A percentile compares a stretch with the other conserved stretches of the same genome.
These are phyloP conservation scores for Leptodontidium sp. DNA, from an alignment of 2,329 filamentous ascomycete genomes.

Conservation along the genomic window DNA sequence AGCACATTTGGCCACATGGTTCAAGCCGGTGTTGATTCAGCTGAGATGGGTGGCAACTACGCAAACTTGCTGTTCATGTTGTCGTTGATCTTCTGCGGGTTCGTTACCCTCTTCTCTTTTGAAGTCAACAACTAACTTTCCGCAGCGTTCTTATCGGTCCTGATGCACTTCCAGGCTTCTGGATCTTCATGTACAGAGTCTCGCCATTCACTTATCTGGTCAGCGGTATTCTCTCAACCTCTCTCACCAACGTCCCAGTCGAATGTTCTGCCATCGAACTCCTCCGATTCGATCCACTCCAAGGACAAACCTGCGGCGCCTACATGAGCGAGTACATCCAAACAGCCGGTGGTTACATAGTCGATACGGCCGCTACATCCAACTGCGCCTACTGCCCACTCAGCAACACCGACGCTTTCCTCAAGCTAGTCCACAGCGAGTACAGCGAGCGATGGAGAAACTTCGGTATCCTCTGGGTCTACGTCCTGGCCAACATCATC, in stretches of 20 bases:
- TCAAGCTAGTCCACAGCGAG: constrained; percentile 1
- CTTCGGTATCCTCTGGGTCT: constrained; percentile 28
- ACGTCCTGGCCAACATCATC: constrained; percentile 20
- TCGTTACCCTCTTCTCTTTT: background rate
- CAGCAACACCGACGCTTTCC: constrained; percentile 24
- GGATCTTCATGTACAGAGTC: constrained; percentile 84
- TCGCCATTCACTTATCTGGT: constrained; percentile 86
- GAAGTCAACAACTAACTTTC: background rate
- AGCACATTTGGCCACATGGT: constrained; percentile 84
- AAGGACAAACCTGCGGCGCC: constrained; percentile 10
- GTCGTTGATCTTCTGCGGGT: constrained; percentile 72
- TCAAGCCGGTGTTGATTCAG: constrained; percentile 79
- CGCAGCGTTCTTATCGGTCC: constrained; percentile 71
- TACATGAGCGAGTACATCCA: constrained; percentile 21
- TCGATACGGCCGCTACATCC: constrained; percentile 5
- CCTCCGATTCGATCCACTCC: constrained; percentile 22
- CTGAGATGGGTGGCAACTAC: constrained; percentile 80
- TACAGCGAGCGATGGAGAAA: constrained; percentile 23
- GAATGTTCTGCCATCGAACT: constrained; percentile 60
- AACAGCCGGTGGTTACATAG: constrained; percentile 20
- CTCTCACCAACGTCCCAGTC: constrained; percentile 71
- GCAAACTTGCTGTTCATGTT: constrained; percentile 79
- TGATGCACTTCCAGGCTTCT: constrained; percentile 72
- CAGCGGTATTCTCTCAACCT: constrained; percentile 73
- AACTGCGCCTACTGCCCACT: constrained; percentile 23